Evolutionary conservation across 352 stramenopile genomes (phyloP).

Genomic region (Pythium utonaiense): DNA sequence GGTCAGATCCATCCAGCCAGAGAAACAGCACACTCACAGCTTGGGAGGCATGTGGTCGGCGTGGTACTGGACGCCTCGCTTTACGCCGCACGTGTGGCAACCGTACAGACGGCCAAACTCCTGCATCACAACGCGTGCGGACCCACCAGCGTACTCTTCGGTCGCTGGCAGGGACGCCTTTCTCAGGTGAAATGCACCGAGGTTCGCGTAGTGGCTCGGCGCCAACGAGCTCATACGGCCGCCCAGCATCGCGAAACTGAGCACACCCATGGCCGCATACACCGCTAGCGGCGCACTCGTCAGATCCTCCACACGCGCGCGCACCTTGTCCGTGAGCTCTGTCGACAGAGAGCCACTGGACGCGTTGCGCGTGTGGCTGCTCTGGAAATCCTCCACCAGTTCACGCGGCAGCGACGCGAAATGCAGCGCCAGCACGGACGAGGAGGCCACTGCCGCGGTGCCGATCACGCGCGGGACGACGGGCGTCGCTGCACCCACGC

Average conservation of each 20-base stretch:
- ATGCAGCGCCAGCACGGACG: constrained; percentile 24
- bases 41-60: constrained; percentile 87
- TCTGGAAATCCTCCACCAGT: constrained; percentile 7
- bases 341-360: not conserved
- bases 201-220: constrained; percentile 70
- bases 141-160: constrained; percentile 58
- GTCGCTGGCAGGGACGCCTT: constrained; percentile 77
- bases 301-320: constrained; percentile 14
- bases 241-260: constrained; percentile 75
- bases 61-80: constrained; percentile 62
- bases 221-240: constrained; percentile 64
- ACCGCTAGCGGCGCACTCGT: constrained; percentile 41
- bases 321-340: constrained; percentile 3
- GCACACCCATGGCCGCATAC: constrained; percentile 69
- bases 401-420: constrained; percentile 30
- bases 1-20: no score
- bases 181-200: constrained; percentile 74
- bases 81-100: constrained; percentile 81
- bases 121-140: constrained; percentile 67
- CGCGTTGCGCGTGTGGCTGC: not conserved
- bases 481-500: constrained; percentile 25
- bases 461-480: constrained; percentile 24
- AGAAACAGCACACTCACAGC: constrained; percentile 63
- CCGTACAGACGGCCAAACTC: constrained; percentile 76
- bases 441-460: constrained; percentile 26